These are phyloP conservation scores for Globisporangium irregulare DNA, from an alignment of 352 stramenopile species.

Conservation along the genomic window DNA sequence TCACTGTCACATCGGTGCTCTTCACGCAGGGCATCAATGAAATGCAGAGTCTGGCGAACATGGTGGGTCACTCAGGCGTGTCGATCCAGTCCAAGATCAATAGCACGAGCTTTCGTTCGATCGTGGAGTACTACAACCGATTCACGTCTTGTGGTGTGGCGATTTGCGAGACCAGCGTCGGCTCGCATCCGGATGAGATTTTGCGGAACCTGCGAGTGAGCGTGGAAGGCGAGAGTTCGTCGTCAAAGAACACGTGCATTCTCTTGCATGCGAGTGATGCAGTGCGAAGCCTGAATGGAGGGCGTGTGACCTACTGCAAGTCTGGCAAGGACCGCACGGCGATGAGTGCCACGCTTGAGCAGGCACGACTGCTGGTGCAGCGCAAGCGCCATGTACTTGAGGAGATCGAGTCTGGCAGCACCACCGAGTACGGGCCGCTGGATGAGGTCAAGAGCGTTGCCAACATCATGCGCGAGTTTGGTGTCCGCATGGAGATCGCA, in stretches of 20 bases:
- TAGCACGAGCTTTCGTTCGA: slow-evolving; percentile 61
- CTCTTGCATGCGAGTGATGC: slow-evolving; percentile 79
- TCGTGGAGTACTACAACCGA: slow-evolving; percentile 77
- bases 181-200: slow-evolving; percentile 65
- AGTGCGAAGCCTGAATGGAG: slow-evolving; percentile 90
- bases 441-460: slow-evolving; percentile 79
- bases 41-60: slow-evolving; percentile 92
- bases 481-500: slow-evolving; percentile 93
- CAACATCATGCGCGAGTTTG: slow-evolving; percentile 90
- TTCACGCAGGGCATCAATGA: slow-evolving; percentile 93
- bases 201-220: slow-evolving; percentile 58
- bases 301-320: slow-evolving; percentile 96
- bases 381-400: slow-evolving; percentile 69
- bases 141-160: slow-evolving; percentile 41
- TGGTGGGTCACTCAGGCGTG: slow-evolving; percentile 74
- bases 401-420: slow-evolving; percentile 55
- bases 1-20: slow-evolving; percentile 71
- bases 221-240: slow-evolving; percentile 71
- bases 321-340: slow-evolving; percentile 97
- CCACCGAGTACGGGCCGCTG: slow-evolving; percentile 47
- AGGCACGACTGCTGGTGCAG: slow-evolving; percentile 88
- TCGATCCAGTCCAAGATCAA: slow-evolving; percentile 86
- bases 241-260: slow-evolving; percentile 87
- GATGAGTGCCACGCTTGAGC: slow-evolving; percentile 96
- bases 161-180: slow-evolving; percentile 47